Percentiles rank a stretch among this genome's conserved stretches.
phyloP scores from a whole-genome alignment of 768 basidiomycete genomes.

The Termitomyces eurrhizus region DNA sequence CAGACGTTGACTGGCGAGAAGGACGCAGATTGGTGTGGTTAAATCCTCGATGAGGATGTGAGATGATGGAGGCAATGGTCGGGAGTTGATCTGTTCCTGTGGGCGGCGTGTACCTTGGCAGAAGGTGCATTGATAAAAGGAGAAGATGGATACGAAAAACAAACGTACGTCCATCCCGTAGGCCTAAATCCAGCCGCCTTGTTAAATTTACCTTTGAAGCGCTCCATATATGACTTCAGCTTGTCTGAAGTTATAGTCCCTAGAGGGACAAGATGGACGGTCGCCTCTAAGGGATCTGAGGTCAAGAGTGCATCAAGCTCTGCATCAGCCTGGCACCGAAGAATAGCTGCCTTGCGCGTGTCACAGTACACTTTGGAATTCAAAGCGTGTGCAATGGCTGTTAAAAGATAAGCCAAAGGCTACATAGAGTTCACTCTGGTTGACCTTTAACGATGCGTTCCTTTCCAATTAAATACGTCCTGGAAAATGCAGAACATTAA shows the following conservation, averaged over 20 bases:
- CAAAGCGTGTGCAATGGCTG: conserved; percentile 83
- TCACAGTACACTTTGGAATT: conserved; percentile 88
- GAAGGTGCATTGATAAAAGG: not conserved
- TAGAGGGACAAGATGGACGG: conserved; percentile 85
- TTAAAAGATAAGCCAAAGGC: not conserved
- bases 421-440: not conserved
- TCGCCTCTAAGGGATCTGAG: conserved; percentile 66
- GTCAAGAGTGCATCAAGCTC: conserved; percentile 80
- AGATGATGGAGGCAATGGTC: conserved; percentile 65
- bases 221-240: conserved; percentile 71
- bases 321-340: conserved; percentile 80
- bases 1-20: conserved; percentile 65
- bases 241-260: conserved; percentile 70
- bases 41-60: conserved; percentile 63
- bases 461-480: conserved; percentile 97
- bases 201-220: conserved; percentile 67
- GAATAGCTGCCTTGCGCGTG: conserved; percentile 71
- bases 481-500: conserved; percentile 21
- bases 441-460: conserved; percentile 95
- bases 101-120: conserved; percentile 58
- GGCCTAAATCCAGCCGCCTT: conserved; percentile 83
- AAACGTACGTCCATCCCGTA: conserved; percentile 91
- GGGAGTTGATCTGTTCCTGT: conserved; percentile 60
- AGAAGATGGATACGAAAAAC: not conserved
- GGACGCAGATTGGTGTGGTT: conserved; percentile 64